phyloP scores from a whole-genome alignment of 768 basidiomycete genomes.

The Mycena rebaudengoi region DNA sequence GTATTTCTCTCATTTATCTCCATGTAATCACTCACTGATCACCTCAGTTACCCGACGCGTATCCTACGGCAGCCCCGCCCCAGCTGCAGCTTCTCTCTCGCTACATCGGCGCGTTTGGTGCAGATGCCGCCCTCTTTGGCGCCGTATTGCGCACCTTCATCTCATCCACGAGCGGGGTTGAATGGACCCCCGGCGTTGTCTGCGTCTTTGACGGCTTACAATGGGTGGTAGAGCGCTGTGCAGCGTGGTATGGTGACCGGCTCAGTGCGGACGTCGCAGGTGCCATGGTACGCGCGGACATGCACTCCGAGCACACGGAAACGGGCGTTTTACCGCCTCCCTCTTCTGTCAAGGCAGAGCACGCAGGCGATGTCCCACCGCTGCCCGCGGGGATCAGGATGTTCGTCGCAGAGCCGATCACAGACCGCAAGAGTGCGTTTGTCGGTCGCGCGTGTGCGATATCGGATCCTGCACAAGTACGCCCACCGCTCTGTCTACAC shows the following conservation, averaged over 20 bases:
- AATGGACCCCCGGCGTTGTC: conserved; percentile 76
- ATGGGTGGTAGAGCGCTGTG: conserved; percentile 71
- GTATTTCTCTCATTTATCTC: conserved; percentile 19
- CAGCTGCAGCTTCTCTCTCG: conserved; percentile 87
- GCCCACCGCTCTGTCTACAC: not conserved
- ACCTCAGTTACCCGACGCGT: conserved; percentile 47
- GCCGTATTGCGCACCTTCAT: conserved; percentile 83
- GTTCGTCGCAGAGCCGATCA: conserved; percentile 78
- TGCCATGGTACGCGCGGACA: conserved; percentile 65
- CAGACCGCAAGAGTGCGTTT: conserved; percentile 87
- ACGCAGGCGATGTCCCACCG: conserved; percentile 5
- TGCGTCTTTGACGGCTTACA: conserved; percentile 92
- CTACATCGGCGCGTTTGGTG: conserved; percentile 83
- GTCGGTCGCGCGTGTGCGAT: conserved; percentile 87
- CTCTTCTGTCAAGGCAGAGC: not conserved
- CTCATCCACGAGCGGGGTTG: conserved; percentile 71
- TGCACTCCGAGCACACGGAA: conserved; percentile 28
- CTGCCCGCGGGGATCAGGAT: conserved; percentile 74
- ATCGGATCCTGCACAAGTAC: conserved; percentile 78
- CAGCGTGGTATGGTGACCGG: conserved; percentile 76
- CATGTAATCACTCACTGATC: conserved; percentile 29
- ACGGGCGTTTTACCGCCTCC: conserved; percentile 34
- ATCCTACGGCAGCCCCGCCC: conserved; percentile 75
- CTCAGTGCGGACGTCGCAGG: conserved; percentile 63
- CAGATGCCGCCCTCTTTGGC: conserved; percentile 79